Evolutionary conservation across 2,329 filamentous ascomycete genomes (phyloP).

Genomic region (Magnaporthales sp.): DNA sequence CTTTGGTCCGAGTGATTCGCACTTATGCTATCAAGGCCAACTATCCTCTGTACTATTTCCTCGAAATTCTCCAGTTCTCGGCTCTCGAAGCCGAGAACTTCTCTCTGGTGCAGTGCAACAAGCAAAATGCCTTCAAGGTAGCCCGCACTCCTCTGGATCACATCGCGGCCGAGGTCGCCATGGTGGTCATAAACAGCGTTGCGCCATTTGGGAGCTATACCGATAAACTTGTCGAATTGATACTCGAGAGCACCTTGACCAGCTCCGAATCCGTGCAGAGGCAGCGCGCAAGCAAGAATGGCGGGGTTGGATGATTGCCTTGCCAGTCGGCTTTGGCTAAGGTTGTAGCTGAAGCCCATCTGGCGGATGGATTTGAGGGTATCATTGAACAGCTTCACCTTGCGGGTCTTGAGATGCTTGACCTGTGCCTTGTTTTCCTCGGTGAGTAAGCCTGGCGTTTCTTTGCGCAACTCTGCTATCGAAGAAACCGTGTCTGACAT

Average conservation of each 20-base stretch:
- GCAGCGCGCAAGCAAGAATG: conserved; percentile 50
- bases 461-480: conserved; percentile 67
- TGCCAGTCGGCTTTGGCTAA: conserved; percentile 63
- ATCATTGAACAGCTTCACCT: conserved; percentile 84
- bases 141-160: conserved; percentile 70
- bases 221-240: conserved; percentile 71
- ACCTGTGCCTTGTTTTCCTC: conserved; percentile 80
- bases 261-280: conserved; percentile 19
- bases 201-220: conserved; percentile 61
- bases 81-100: conserved; percentile 27
- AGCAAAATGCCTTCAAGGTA: conserved; percentile 81
- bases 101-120: conserved; percentile 52
- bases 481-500: conserved; percentile 58
- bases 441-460: conserved; percentile 71
- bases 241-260: conserved; percentile 44
- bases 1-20: background rate
- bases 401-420: conserved; percentile 84
- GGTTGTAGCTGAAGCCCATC: conserved; percentile 85
- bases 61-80: background rate
- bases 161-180: conserved; percentile 73
- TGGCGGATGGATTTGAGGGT: conserved; percentile 72
- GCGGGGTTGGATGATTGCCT: conserved; percentile 63
- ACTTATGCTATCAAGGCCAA: conserved; percentile 7
- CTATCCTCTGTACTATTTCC: conserved; percentile 3
- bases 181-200: conserved; percentile 64